Base-by-base conservation (phyloP, 2,329 filamentous ascomycete genomes). In the Microcyclosporella mali region DNA sequence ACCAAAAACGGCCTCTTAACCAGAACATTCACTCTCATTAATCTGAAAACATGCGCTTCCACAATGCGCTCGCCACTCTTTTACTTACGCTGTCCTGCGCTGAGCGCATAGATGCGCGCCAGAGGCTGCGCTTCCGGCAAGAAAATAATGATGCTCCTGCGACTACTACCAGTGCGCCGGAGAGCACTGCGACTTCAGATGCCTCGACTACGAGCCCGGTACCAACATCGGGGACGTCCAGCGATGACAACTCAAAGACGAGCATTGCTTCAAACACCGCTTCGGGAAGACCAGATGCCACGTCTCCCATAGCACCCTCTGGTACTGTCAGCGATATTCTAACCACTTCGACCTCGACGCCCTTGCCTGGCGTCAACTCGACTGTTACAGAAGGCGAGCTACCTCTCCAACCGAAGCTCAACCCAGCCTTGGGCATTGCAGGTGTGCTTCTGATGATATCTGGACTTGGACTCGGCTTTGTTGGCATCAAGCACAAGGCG, bases 401-500 rank as follows among this genome's bases (percentile, higher is more conserved):
- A 14, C 90, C 90, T 0, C 69, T 95, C 27, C 58, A 77, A 17
- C 88, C 90, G 0, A 67, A 64, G 42, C 73, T 97, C 36, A 95
- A 88, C 2, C 88, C 90, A 2, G 88, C 82, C 31, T 81, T 87
- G 66, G 86, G 81, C 2, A 77, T 95, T 37, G 82, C 81, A 27
- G 90, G 89, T 17, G 77, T 82, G 15, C 70, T 95, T 37, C 71
- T 97, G 46, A 72, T 97, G 33, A 60, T 81, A 3, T 78, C 81
- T 7, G 90, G 90, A n/a, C 58, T 75, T 7, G 70, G 78, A 6
- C 84, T 92, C 59, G 75, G 79, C 6, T 66, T 95, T 15, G 75
- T 94, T 52, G 89, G 89, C 1, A 87, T 94, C 58, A 90, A 87
- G 65, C 87, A 87, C 57, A 75, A 77, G 63, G 82, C 78, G 58